Base-by-base conservation (phyloP, 2,329 filamentous ascomycete species). In the Rhexocercosporidium sp. region DNA sequence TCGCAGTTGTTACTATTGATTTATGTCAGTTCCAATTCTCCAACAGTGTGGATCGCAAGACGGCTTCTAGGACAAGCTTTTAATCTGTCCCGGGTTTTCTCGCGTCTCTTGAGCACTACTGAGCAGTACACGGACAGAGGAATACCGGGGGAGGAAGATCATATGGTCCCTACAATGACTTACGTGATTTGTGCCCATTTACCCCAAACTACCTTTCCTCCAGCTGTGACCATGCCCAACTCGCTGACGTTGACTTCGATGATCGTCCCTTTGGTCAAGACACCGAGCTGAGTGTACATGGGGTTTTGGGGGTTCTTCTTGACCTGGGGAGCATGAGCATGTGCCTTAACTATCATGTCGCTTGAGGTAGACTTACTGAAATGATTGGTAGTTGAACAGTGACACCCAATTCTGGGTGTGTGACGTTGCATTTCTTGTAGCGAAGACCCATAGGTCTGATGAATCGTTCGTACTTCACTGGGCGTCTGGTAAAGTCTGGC, bases 191-290 rank as follows among this genome's bases (percentile, higher is more conserved):
- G 91, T 8, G 92, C 92, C 81, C 90, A 96, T 72, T 92, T 86
- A 73, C 93, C 69, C 94, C 94, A 97, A 7, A 95, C 93, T 9
- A 97, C 93, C 82, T 97, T 97, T 70, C 96, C 96, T 70, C 89
- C 90, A 1, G 94, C 91, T 2, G 96, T 98, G 18, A 96, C 93
- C 69, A 98, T 83, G 70, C 96, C 96, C 70, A 98, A 81, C 79
- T 99, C 96, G 65, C 88, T 92, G 34, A 97, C 94, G 78, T 99
- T 97, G 75, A 98, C 94, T 81, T 98, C 95, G 76, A 95, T 88
- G 69, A 91, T 88, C 34, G 89, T 95, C 71, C 93, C 93, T 81
- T 94, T 94, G 57, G 92, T 95, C 76, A 97, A 79, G 3, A 97
- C 94, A 69, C 95, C 95, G 18, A 98, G 83, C 77, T 97, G 94